Evolutionary conservation across 2,329 filamentous ascomycete genomes (phyloP), one percentile per base, ranked within the genome.

Genomic region (Penicillium digitatum): DNA sequence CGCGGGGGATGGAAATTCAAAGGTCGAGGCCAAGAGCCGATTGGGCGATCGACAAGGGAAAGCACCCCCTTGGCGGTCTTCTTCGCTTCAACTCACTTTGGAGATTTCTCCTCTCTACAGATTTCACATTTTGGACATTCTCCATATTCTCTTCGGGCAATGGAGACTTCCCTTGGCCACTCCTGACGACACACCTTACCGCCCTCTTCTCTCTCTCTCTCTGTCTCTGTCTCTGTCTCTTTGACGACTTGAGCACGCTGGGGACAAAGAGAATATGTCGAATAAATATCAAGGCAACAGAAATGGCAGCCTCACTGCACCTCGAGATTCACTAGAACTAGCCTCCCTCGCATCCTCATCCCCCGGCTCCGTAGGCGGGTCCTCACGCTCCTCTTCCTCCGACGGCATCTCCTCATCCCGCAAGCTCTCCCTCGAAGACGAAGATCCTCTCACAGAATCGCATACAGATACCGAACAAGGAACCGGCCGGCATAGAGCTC

Each of bases 351-450:
- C 93, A 57, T 95, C 90, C 59, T 91, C 88, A 63, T 90, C 88
- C 64, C 83, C 81, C 49, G 82, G 81, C 59, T 83, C 82, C 46
- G 81, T 77, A 45, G 81, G 81, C 11, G 84, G 87, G 44, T 78
- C 82, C n/a, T 88, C 87, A 16, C 83, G 87, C 54, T 80, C 80
- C 38, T 96, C 91, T 34, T 88, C 85, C 3, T 83, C 86, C 37
- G 90, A 88, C n/a, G 93, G 90, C 64, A 85, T 92, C 66, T 89
- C 91, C 14, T 97, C 93, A n/a, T 96, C 93, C 56, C 88, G 91
- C 62, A 87, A 90, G 64, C 81, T 95, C 51, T 99, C 94, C 38
- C 86, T 96, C 67, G 89, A 93, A 69, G 86, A 89, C 67, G 88
- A 95, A 65, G 90, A 95, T 67, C 89, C 90, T 18, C 79, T 95